Percentiles rank a stretch among this genome's conserved stretches.
Evolutionary conservation across 2,329 filamentous ascomycete species (phyloP).

Genomic region (Emergomyces pasteurianus): DNA sequence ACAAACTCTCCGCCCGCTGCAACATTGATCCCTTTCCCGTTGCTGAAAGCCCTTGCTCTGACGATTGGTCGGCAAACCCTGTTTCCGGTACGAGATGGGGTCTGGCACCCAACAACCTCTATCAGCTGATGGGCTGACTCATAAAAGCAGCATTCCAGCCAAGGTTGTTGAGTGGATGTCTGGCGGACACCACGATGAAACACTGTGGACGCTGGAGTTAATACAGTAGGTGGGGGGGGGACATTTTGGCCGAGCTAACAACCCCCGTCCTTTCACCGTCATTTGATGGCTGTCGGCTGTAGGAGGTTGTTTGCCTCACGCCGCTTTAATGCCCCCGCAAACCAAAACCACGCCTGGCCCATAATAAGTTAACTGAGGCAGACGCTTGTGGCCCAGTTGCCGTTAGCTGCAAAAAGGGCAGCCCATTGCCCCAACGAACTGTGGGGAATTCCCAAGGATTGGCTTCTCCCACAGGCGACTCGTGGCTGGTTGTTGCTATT

Average conservation of each 20-base stretch:
- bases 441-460: background rate
- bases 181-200: background rate
- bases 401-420: slow-evolving; percentile 15
- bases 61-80: slow-evolving; percentile 19
- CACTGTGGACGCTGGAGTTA: background rate
- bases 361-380: background rate
- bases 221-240: too few relatives aligned
- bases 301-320: background rate
- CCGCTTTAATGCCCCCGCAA: slow-evolving; percentile 2
- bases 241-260: background rate
- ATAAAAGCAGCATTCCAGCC: background rate
- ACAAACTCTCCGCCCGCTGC: background rate
- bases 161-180: background rate
- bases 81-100: slow-evolving; percentile 27
- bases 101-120: background rate
- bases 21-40: background rate
- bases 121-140: background rate
- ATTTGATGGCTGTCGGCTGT: too few relatives aligned
- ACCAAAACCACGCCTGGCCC: background rate
- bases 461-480: background rate
- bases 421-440: background rate
- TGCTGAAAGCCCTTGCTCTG: background rate
- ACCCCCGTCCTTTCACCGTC: background rate
- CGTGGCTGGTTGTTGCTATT: background rate
- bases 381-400: slow-evolving; percentile 3